Evolutionary conservation across 106 monocot species (phyloP).

Genomic region (Dendrobium huoshanense): DNA sequence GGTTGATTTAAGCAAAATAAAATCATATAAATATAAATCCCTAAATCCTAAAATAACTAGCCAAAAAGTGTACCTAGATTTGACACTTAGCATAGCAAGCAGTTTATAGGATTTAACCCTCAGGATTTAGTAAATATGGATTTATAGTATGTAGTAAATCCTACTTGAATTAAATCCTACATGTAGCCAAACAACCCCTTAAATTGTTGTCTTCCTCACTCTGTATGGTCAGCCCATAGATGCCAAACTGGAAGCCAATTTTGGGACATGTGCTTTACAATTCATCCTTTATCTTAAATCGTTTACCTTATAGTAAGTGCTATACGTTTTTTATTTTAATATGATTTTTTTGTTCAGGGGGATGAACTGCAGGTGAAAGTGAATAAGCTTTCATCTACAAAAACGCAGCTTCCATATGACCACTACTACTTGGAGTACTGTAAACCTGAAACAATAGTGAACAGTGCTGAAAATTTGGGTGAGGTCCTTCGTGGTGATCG

Average conservation of each 20-base stretch:
- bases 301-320: neutral
- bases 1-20: too few species aligned
- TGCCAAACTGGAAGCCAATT: neutral
- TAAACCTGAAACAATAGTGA: slow-evolving; percentile 54
- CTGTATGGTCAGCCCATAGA: neutral
- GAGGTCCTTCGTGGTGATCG: slow-evolving; percentile 92
- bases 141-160: too few species aligned
- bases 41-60: too few species aligned
- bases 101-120: too few species aligned
- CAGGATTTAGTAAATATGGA: too few species aligned
- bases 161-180: too few species aligned
- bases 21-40: too few species aligned
- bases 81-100: too few species aligned
- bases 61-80: too few species aligned
- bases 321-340: neutral
- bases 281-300: neutral
- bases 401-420: slow-evolving; percentile 93
- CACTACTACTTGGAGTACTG: slow-evolving; percentile 83
- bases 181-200: too few species aligned
- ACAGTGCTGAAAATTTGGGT: slow-evolving; percentile 84
- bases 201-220: too few species aligned
- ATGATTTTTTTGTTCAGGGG: slow-evolving; percentile 25
- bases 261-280: neutral
- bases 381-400: slow-evolving; percentile 88
- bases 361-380: slow-evolving; percentile 92